Percentiles rank a stretch among this genome's conserved stretches.
These are phyloP conservation scores for Pythium chondricola DNA, from an alignment of 352 stramenopile genomes.

Conservation along the genomic window DNA sequence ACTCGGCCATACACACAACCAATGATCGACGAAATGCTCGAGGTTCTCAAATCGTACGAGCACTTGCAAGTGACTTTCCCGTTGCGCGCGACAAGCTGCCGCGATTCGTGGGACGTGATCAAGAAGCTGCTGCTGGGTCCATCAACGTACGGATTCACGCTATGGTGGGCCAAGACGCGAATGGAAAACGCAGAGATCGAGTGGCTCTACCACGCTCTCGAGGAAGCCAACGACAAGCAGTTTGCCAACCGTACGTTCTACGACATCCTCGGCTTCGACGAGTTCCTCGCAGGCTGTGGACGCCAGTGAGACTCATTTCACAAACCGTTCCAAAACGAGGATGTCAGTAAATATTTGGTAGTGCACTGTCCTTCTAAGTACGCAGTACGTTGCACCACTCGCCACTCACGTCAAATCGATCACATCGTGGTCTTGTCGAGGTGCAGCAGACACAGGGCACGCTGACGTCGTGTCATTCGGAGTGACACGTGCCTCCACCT, in stretches of 20 bases:
- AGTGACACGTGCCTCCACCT: background rate
- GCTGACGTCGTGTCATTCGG: background rate
- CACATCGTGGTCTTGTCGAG: background rate
- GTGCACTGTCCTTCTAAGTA: too few species aligned
- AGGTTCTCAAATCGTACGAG: slow-evolving; percentile 30
- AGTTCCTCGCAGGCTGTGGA: slow-evolving; percentile 35
- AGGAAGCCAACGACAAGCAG: slow-evolving; percentile 10
- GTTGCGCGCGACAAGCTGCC: slow-evolving; percentile 50
- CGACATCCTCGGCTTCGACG: slow-evolving; percentile 62
- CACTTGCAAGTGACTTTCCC: slow-evolving; percentile 60
- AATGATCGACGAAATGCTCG: slow-evolving; percentile 61
- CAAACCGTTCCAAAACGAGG: too few species aligned
- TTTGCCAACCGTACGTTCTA: slow-evolving; percentile 57
- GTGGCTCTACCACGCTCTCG: slow-evolving; percentile 56
- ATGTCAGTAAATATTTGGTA: too few species aligned
- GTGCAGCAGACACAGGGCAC: too few species aligned
- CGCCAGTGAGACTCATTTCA: too few species aligned
- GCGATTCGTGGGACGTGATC: slow-evolving; percentile 44
- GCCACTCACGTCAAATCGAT: slow-evolving; percentile 14
- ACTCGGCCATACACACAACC: slow-evolving; percentile 36
- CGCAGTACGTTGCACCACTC: too few species aligned
- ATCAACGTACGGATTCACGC: slow-evolving; percentile 48
- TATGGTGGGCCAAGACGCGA: slow-evolving; percentile 62
- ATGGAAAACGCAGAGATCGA: slow-evolving; percentile 44
- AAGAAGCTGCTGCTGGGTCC: slow-evolving; percentile 28